These are phyloP conservation scores for Coffea canephora DNA, from an alignment of 257 asterid species.

Conservation along the genomic window DNA sequence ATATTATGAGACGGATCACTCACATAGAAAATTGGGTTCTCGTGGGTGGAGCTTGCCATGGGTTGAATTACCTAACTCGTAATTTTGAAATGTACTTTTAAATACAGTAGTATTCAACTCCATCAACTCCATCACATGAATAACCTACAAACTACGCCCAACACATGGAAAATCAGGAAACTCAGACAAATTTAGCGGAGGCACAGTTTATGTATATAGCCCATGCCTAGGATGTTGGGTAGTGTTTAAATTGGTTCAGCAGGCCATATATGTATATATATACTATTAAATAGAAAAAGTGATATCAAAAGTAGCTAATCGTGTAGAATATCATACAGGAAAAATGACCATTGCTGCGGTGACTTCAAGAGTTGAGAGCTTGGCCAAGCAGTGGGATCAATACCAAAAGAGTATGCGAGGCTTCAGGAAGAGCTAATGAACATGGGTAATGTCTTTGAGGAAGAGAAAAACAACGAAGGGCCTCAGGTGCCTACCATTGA, in stretches of 20 bases:
- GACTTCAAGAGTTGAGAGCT: conserved; percentile 52
- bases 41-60: too few relatives aligned
- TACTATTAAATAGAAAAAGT: neutral
- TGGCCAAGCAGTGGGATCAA: conserved; percentile 61
- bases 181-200: too few relatives aligned
- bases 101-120: neutral
- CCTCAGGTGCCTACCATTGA: conserved; percentile 66
- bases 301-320: neutral
- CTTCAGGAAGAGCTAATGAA: neutral
- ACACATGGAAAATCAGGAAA: too few relatives aligned
- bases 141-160: neutral
- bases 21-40: too few relatives aligned
- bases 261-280: neutral
- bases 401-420: conserved; percentile 79
- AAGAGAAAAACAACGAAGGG: conserved; percentile 47
- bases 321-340: neutral
- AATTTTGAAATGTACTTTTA: neutral
- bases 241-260: neutral
- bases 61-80: too few relatives aligned
- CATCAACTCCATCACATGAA: neutral
- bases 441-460: conserved; percentile 27
- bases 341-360: conserved; percentile 18
- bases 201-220: neutral
- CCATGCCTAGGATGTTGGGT: neutral
- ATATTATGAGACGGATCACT: too few relatives aligned